These are phyloP conservation scores for Aspergillus saccharolyticus DNA, from an alignment of 495 filamentous ascomycete genomes.

Conservation along the genomic window DNA sequence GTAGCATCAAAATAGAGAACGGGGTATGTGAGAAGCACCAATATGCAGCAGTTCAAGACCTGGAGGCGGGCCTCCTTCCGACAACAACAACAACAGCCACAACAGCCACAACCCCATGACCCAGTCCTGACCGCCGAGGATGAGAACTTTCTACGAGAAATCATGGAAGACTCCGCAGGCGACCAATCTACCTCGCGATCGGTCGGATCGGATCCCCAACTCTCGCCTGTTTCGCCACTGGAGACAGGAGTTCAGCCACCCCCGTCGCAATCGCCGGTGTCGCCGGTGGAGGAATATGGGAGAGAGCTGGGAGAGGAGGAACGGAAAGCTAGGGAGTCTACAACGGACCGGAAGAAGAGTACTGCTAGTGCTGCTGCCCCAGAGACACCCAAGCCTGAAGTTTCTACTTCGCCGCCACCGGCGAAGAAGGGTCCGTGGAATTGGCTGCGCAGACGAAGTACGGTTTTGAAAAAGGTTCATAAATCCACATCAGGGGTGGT, in stretches of 20 bases:
- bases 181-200: constrained; percentile 6
- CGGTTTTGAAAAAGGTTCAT: constrained; percentile 39
- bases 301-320: constrained; percentile 35
- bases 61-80: constrained; percentile 20
- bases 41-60: constrained; percentile 42
- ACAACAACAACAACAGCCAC: constrained; percentile 10
- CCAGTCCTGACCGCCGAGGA: constrained; percentile 52
- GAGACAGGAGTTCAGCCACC: constrained; percentile 28
- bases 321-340: constrained; percentile 20
- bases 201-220: background rate
- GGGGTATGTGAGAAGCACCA: background rate
- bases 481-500: no score
- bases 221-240: constrained; percentile 7
- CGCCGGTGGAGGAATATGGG: constrained; percentile 35
- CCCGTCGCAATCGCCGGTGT: constrained; percentile 27
- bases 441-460: constrained; percentile 37
- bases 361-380: background rate
- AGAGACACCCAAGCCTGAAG: constrained; percentile 21
- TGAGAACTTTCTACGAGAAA: constrained; percentile 49
- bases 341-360: constrained; percentile 9
- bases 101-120: constrained; percentile 30
- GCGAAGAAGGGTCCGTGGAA: constrained; percentile 45
- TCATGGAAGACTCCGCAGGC: constrained; percentile 34
- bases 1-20: background rate
- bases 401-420: background rate